Evolutionary conservation across 495 filamentous ascomycete species (phyloP), one percentile per base, ranked within the genome.

Genomic region (Penicillium pancosmium): DNA sequence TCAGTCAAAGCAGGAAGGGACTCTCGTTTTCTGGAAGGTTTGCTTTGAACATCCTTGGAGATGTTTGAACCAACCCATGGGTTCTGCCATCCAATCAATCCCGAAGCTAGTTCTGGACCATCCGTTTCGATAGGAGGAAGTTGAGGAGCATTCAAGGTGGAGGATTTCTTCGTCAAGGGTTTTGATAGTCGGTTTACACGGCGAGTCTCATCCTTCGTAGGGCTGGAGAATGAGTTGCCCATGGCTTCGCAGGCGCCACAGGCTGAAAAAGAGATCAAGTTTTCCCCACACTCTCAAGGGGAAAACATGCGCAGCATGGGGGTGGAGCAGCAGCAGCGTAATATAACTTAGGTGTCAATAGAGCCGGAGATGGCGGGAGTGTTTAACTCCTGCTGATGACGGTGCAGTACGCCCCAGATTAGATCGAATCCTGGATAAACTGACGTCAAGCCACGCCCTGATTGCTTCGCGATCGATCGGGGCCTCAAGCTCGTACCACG

Each of bases 131-230:
- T 35, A 2, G 19, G 55, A 10, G 54, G 34, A 1, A 33, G 31
- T 51, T 52, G 44, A 23, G 57, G 52, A 50, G 52, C 34, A 60
- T 48, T 62, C 7, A 43, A 47, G 43, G 53, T 15, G 16, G 55
- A 25, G 3, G 65, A 23, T 19, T 63, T 65, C 48, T 69, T 75
- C 12, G 72, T 71, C 21, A 71, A 68, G 18, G 79, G 77, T 43
- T 82, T 82, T 25, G 78, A 79, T 47, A 80, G 66, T 33, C 77
- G 72, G 35, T 75, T 78, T 23, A 68, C 64, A 40, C 69, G 72
- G 54, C 68, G 68, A 36, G 60, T 71, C 53, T 79, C 77, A 40
- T 75, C 65, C 68, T 67, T 73, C 43, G 63, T 69, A 60, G 60
- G 61, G 18, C 62, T 69, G 27, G 77, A 80, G 55, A 73, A 68